Conservation (phyloP, 352 stramenopile species). For the Pythium sukuiense region DNA sequence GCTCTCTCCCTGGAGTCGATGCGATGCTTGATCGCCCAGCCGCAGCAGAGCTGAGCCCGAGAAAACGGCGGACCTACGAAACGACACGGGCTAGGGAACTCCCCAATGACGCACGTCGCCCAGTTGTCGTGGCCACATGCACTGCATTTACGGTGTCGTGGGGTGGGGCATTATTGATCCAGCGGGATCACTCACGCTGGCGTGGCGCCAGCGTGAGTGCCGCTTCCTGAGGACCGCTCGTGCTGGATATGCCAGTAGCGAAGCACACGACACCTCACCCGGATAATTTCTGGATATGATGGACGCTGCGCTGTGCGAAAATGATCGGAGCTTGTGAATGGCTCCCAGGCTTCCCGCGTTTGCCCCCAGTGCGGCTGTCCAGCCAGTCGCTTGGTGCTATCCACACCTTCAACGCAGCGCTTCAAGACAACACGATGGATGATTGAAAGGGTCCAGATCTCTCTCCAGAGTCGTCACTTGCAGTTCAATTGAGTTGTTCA, state of each 20-base stretch:
- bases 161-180: constrained; percentile 1
- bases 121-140: neutral
- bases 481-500: neutral
- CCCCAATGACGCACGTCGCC: constrained; percentile 3
- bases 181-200: neutral
- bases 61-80: constrained; percentile 6
- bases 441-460: neutral
- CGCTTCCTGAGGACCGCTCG: neutral
- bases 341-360: neutral
- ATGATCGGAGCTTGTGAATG: neutral
- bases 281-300: neutral
- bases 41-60: neutral
- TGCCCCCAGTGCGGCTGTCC: neutral
- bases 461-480: neutral
- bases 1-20: neutral
- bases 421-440: neutral
- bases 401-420: neutral
- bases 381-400: neutral
- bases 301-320: neutral
- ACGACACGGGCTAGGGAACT: constrained; percentile 11
- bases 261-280: neutral
- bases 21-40: neutral
- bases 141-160: neutral
- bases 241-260: neutral
- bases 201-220: constrained; percentile 1